Evolutionary conservation across 352 stramenopile species (phyloP).

Genomic region (Phytophthora cryptogea): DNA sequence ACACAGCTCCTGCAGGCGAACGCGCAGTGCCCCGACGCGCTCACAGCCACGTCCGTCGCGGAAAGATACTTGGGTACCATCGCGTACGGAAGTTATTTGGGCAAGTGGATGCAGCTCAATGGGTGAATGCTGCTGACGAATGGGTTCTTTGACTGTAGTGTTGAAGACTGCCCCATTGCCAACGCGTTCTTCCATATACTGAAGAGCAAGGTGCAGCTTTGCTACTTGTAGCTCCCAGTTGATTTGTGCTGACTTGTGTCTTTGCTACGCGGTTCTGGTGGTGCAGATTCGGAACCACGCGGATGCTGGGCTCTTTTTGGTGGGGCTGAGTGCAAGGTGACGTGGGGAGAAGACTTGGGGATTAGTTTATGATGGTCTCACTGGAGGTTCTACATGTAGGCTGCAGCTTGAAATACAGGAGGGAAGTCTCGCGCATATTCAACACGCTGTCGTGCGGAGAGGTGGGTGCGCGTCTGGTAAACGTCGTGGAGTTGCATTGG

Average conservation of each 20-base stretch:
- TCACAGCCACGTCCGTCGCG: conserved; percentile 49
- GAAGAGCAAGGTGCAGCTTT: conserved; percentile 41
- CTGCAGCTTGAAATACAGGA: conserved; percentile 51
- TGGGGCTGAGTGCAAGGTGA: conserved; percentile 33
- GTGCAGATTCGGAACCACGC: conserved; percentile 39
- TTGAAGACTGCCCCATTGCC: conserved; percentile 52
- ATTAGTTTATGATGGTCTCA: neutral
- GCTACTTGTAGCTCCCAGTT: neutral
- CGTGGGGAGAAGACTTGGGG: neutral
- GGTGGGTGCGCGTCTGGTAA: conserved; percentile 22
- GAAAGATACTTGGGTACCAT: conserved; percentile 45
- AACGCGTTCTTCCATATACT: conserved; percentile 68
- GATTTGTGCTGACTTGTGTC: conserved; percentile 6
- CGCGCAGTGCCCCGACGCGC: conserved; percentile 43
- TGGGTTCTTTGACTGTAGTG: conserved; percentile 18
- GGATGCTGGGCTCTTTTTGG: conserved; percentile 50
- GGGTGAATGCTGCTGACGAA: neutral
- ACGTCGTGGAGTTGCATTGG: neutral
- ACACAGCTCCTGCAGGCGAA: conserved; percentile 58
- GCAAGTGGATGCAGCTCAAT: conserved; percentile 6
- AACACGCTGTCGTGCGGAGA: conserved; percentile 30
- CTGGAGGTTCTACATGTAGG: conserved; percentile 23
- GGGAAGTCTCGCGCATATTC: conserved; percentile 34
- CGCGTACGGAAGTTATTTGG: conserved; percentile 37
- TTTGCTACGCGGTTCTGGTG: conserved; percentile 21